Base-by-base conservation (phyloP, 305 asterid genomes). In the Fraxinus velutina region DNA sequence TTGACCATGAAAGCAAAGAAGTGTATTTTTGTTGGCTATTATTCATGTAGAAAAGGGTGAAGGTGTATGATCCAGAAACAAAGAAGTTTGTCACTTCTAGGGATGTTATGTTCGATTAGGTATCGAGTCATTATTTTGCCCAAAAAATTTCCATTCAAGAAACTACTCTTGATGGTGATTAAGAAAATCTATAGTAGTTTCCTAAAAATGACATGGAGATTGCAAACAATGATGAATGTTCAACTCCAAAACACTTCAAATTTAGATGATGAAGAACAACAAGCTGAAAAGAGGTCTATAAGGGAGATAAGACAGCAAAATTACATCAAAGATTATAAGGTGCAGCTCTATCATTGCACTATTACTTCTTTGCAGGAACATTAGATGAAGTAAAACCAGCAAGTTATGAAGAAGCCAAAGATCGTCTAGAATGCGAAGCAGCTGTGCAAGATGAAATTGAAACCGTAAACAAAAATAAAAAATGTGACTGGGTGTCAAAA, bases 371-470 rank as follows among this genome's bases (percentile, higher is more conserved):
- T 1, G 12, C n/a, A 10, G 0, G 52, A 42, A 5, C 52, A 42
- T 42, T 42, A 0, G 55, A 44, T 44, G n/a, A 36, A 36, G 42
- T 7, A 36, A 1, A 36, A 36, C 39, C 39, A 34, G 8, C 8
- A 33, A 33, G 36, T 33, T 33, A 33, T 33, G 10, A 8, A 10
- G 47, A 37, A 37, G 47, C 47, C 47, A 37, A 1, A 37, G 12
- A 37, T 8, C 10, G 2, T 8, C 47, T 2, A 37, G 13, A 37
- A 8, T 37, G 10, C 13, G 0, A 37, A 37, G 10, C 2, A 37
- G 47, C 47, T 37, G 1, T 36, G 83, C 73, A 83, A 73, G 83
- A 78, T 42, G 76, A 83, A 57, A 73, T 71, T 57, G 37, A 73
- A 6, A 60, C 83, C 9, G 12, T 78, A 78, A 24, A 73, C 27